A percentile compares a stretch with the other conserved stretches of the same genome.
phyloP scores from a whole-genome alignment of 2,329 filamentous ascomycete species.

The Beauveria australis region DNA sequence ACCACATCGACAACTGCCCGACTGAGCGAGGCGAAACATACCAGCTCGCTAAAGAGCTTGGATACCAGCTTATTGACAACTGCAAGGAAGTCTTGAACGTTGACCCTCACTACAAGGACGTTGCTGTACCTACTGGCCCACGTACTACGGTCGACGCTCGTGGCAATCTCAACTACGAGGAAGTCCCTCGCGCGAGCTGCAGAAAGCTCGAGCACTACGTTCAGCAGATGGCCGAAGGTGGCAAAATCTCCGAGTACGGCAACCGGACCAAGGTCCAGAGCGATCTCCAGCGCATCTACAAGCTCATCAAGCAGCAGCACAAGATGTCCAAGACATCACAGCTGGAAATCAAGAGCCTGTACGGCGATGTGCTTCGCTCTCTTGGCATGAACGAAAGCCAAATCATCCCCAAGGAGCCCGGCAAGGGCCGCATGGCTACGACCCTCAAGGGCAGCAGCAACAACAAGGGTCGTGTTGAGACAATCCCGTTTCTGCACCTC shows the following conservation, averaged over 20 bases:
- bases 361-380: slow-evolving; percentile 88
- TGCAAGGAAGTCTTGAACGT: slow-evolving; percentile 84
- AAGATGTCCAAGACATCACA: slow-evolving; percentile 95
- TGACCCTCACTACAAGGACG: slow-evolving; percentile 91
- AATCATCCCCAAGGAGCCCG: slow-evolving; percentile 82
- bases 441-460: slow-evolving; percentile 44
- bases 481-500: slow-evolving; percentile 93
- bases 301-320: slow-evolving; percentile 96
- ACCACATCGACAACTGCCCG: slow-evolving; percentile 98
- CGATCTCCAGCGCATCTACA: slow-evolving; percentile 90
- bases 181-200: slow-evolving; percentile 77
- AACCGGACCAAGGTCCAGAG: slow-evolving; percentile 98
- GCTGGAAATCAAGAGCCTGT: slow-evolving; percentile 90
- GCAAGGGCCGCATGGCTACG: slow-evolving; percentile 49
- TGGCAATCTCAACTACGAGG: slow-evolving; percentile 87
- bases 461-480: slow-evolving; percentile 87
- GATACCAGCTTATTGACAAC: slow-evolving; percentile 90
- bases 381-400: slow-evolving; percentile 97
- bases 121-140: slow-evolving; percentile 82
- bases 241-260: slow-evolving; percentile 97
- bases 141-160: slow-evolving; percentile 86
- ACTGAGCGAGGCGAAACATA: slow-evolving; percentile 96
- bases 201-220: slow-evolving; percentile 98
- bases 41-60: slow-evolving; percentile 91
- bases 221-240: slow-evolving; percentile 94